Evolutionary conservation across 2,329 filamentous ascomycete genomes (phyloP).

Genomic region (Paecilomyces variotii): DNA sequence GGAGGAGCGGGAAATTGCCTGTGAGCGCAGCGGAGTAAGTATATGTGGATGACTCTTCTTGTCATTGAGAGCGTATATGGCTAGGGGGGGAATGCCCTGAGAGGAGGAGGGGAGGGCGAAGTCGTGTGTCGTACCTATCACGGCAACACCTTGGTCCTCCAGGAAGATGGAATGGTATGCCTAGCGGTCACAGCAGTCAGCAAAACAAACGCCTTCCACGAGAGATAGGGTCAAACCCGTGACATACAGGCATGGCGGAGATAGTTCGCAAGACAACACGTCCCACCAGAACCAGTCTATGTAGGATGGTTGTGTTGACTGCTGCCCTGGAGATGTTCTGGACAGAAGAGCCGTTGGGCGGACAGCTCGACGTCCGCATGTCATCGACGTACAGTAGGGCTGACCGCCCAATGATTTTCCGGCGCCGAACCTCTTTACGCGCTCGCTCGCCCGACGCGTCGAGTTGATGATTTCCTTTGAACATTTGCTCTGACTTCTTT

Average conservation of each 20-base stretch:
- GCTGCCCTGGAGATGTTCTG: slow-evolving; percentile 1
- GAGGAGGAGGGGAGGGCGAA: not conserved
- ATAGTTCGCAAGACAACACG: slow-evolving; percentile 2
- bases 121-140: slow-evolving; percentile 46
- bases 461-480: not conserved
- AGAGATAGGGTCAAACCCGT: not conserved
- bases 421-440: slow-evolving; percentile 35
- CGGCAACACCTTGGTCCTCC: slow-evolving; percentile 62
- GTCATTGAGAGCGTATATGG: not conserved
- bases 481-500: not conserved
- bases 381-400: slow-evolving; percentile 11
- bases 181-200: slow-evolving; percentile 37
- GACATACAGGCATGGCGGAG: slow-evolving; percentile 41
- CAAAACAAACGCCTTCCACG: not conserved
- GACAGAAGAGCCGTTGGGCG: not conserved
- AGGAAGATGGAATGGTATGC: slow-evolving; percentile 98
- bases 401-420: slow-evolving; percentile 25
- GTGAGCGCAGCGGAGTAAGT: slow-evolving; percentile 13
- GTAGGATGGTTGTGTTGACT: slow-evolving; percentile 6
- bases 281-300: slow-evolving; percentile 15
- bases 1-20: slow-evolving; percentile 92
- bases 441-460: slow-evolving; percentile 25
- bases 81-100: not conserved
- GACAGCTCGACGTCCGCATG: slow-evolving; percentile 11
- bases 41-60: not conserved